phyloP scores from a whole-genome alignment of 108 stramenopile species.

The Discostella pseudostelligera region DNA sequence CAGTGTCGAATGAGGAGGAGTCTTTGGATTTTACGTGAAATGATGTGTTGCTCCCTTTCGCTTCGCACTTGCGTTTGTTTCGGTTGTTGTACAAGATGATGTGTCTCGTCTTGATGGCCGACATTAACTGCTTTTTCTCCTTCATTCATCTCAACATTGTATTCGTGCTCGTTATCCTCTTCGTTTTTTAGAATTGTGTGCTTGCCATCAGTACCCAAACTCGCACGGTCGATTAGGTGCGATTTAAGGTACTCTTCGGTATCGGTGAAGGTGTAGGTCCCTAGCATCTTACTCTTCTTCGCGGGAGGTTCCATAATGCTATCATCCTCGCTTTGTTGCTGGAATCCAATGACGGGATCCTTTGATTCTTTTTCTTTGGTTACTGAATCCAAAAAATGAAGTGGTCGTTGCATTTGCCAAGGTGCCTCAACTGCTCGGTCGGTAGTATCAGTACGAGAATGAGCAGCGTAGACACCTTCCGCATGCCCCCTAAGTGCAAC shows the following conservation, averaged over 20 bases:
- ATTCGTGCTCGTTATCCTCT: too few species aligned
- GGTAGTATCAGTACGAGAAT: too few species aligned
- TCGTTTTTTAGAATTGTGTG: too few species aligned
- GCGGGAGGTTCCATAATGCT: constrained; percentile 2
- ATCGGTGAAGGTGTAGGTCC: neutral
- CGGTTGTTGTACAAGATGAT: neutral
- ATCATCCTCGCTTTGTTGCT: neutral
- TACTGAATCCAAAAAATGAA: too few species aligned
- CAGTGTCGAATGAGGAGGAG: constrained; percentile 43
- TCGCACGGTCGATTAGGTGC: neutral
- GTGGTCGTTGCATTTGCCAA: too few species aligned
- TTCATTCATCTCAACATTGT: too few species aligned
- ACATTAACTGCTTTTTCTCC: neutral
- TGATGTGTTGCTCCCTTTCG: constrained; percentile 15
- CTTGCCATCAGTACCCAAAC: neutral
- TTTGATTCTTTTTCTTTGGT: too few species aligned
- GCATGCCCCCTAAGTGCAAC: neutral
- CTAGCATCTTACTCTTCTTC: constrained; percentile 4
- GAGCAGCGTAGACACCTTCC: neutral
- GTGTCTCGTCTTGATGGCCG: neutral
- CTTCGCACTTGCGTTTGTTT: neutral
- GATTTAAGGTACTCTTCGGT: neutral
- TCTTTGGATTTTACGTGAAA: constrained; percentile 37
- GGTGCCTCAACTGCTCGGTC: neutral
- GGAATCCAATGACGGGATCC: too few species aligned